These are phyloP conservation scores for Daldinia loculata DNA, from an alignment of 495 filamentous ascomycete genomes.

Conservation along the genomic window DNA sequence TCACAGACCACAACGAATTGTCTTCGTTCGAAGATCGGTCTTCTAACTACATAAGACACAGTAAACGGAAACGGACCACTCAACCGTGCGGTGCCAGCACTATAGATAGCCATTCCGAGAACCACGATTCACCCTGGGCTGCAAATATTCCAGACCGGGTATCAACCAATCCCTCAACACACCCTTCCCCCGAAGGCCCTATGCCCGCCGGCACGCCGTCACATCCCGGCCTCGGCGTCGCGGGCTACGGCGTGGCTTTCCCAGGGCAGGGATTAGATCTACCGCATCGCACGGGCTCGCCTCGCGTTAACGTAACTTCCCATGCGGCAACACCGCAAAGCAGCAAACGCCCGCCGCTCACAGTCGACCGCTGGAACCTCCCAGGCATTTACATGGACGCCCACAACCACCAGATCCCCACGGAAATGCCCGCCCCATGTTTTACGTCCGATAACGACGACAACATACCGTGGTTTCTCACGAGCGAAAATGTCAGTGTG, in stretches of 20 bases:
- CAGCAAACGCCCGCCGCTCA: background rate
- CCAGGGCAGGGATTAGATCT: background rate
- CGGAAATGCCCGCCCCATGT: background rate
- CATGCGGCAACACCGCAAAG: background rate
- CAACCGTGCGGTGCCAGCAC: conserved; percentile 4
- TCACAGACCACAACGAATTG: background rate
- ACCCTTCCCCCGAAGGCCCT: conserved; percentile 9
- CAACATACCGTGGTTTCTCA: conserved; percentile 15
- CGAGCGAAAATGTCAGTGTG: background rate
- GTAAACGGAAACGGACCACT: conserved; percentile 29
- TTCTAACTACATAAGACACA: background rate
- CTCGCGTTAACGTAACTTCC: background rate
- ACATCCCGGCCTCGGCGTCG: background rate
- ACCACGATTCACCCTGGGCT: conserved; percentile 1
- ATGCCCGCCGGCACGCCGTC: background rate
- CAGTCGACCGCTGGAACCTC: conserved; percentile 6
- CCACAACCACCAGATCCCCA: background rate
- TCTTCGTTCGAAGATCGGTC: background rate
- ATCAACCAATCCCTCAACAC: conserved; percentile 11
- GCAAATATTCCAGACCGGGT: background rate
- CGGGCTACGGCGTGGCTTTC: background rate
- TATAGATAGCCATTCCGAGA: conserved; percentile 5
- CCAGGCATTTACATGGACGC: background rate
- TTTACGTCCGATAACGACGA: background rate
- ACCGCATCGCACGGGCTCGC: conserved; percentile 25